Base-by-base conservation (phyloP, 1,139 yeast genomes). In the Lodderomyces parapsilosis region DNA sequence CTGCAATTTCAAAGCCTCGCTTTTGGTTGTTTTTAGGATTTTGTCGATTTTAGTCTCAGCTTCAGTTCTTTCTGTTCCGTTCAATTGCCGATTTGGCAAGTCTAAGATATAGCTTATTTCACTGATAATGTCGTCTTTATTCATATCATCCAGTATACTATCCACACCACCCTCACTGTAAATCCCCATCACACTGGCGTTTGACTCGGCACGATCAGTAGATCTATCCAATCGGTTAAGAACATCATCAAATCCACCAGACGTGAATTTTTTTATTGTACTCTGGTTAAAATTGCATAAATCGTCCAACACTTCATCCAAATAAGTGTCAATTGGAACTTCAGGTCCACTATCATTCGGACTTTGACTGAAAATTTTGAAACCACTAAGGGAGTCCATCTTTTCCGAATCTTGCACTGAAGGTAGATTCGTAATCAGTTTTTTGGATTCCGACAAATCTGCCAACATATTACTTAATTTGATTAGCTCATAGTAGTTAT, bases 401-500 rank as follows among this genome's bases (percentile, higher is more conserved):
- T 23, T 17, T 9, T 17, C 32, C 20, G 10, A 7, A 6, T 24
- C 31, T 6, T 39, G 23, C 7, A 10, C 22, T 5, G 36, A 8
- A 4, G 18, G 22, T 10, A 11, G 8, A 19, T 32, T 37, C 15
- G 47, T 42, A 13, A 39, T 23, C 13, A 24, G 39, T 5, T 43
- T 40, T 14, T 40, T 49, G 0, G 66, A 59, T 15, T 49, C 52
- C n/a, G 68, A 55, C 11, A 68, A 49, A 22, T 60, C 61, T 13
- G 56, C 58, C 43, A 73, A 58, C 1, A 72, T 66, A 36, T 71
- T 63, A 43, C 68, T 71, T 42, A 73, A 57, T 45, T 70, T 71
- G 48, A 73, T 73, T 44, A 73, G 55, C 43, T 73, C 78, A 46
- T 69, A 68, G 57, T 73, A 73, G 50, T 73, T 72, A 46, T 72